Conservation (phyloP, 345 rosid species). For the Eucalyptus pauciflora region DNA sequence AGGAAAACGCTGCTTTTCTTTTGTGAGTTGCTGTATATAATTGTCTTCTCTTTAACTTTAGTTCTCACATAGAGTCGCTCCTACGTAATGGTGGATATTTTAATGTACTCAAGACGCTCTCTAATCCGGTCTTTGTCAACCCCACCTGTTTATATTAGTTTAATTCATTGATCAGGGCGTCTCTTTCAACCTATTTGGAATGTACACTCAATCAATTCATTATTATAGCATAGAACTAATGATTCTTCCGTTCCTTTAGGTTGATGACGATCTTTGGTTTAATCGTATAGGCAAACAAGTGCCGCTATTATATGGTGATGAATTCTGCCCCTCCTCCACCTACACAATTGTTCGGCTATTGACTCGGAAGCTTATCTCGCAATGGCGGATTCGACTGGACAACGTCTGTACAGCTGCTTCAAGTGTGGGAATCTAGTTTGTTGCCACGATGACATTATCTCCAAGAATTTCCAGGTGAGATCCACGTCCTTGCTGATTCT, state of each 20-base stretch:
- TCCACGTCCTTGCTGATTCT: not conserved
- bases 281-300: not conserved
- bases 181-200: not conserved
- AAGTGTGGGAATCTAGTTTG: constrained; percentile 24
- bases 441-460: constrained; percentile 28
- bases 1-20: not conserved
- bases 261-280: not conserved
- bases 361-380: not conserved
- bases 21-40: not conserved
- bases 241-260: not conserved
- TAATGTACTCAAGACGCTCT: not conserved
- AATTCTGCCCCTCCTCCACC: not conserved
- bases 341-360: not conserved
- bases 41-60: not conserved
- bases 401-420: constrained; percentile 24
- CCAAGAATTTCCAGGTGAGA: constrained; percentile 32
- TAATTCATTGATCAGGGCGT: not conserved
- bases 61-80: not conserved
- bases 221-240: not conserved
- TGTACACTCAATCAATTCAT: not conserved
- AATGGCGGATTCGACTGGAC: not conserved
- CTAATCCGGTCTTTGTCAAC: not conserved
- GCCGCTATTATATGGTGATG: not conserved
- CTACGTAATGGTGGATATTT: not conserved
- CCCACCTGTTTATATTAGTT: not conserved